Base-by-base conservation (phyloP, 306 rosid species). In the Dryas alaskensis region DNA sequence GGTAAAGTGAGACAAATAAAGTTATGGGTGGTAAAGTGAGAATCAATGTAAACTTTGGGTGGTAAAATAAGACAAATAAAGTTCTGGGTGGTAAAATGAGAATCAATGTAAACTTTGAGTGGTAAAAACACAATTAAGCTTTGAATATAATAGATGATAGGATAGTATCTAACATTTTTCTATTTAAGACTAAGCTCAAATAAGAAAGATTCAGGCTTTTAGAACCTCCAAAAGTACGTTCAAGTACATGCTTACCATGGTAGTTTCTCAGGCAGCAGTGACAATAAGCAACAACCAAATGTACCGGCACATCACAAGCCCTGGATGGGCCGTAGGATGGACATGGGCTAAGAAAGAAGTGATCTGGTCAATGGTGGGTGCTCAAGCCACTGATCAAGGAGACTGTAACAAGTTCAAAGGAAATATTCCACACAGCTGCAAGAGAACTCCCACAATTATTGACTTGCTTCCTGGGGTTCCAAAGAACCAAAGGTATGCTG, bases 321-420 rank as follows among this genome's bases (percentile, higher is more conserved):
- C 98, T 0, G 91, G 96, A 13, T 92, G 90, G 98, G 77, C 81
- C 57, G 2, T 89, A 49, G 96, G 95, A 31, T 89, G 98, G 97
- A 75, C 88, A 74, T 92, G 98, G 98, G 90, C 87, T 17, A 90
- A 90, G 81, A 92, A 87, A 55, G 95, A 90, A 67, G 79, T 92
- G 19, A 87, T 92, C 14, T 83, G 88, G 96, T 74, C 90, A n/a
- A 73, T 87, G 90, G 67, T 86, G 73, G 98, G 97, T 69, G 95
- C 96, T 52, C 91, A 92, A 75, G 86, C 96, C 7, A 87, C 90
- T 74, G 89, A 87, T 75, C 98, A 90, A 89, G 97, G 97, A 64
- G 75, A 89, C 31, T 93, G 96, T 77, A 81, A 97, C 65, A 89
- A 87, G 70, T 90, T 87, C 92, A 90, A 86, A 81, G 77, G 81